Evolutionary conservation across 1,284 basidiomycete genomes (phyloP).

Genomic region (Pseudozyma sp.): DNA sequence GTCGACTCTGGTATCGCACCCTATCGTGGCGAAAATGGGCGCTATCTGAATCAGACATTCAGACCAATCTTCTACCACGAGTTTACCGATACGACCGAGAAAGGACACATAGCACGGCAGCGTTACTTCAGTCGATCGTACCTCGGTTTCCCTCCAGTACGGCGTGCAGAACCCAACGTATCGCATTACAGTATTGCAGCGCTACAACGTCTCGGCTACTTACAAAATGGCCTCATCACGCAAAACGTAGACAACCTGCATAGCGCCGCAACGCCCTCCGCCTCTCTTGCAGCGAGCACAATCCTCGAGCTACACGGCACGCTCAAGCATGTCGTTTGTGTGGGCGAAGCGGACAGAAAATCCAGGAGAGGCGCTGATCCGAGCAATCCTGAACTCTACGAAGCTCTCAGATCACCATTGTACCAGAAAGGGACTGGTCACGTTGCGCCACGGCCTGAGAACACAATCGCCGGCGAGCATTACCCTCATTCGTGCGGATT

Average conservation of each 20-base stretch:
- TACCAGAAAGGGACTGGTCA: constrained; percentile 43
- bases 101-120: constrained; percentile 54
- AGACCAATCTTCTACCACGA: constrained; percentile 68
- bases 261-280: constrained; percentile 58
- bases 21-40: constrained; percentile 64
- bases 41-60: constrained; percentile 65
- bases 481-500: constrained; percentile 62
- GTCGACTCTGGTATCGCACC: constrained; percentile 68
- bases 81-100: constrained; percentile 52
- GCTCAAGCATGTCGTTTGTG: constrained; percentile 38
- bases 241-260: constrained; percentile 68
- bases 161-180: constrained; percentile 61
- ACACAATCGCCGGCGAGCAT: constrained; percentile 43
- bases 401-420: constrained; percentile 26
- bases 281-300: constrained; percentile 44
- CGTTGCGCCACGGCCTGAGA: constrained; percentile 28
- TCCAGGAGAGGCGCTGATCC: background rate
- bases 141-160: constrained; percentile 64
- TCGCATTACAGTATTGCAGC: constrained; percentile 65
- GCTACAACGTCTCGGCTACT: constrained; percentile 58
- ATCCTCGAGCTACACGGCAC: constrained; percentile 68
- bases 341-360: constrained; percentile 13
- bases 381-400: constrained; percentile 23
- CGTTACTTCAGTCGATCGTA: constrained; percentile 68
- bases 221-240: constrained; percentile 61